phyloP scores from a whole-genome alignment of 2,329 filamentous ascomycete genomes.

The Helicocarpus griseus region DNA sequence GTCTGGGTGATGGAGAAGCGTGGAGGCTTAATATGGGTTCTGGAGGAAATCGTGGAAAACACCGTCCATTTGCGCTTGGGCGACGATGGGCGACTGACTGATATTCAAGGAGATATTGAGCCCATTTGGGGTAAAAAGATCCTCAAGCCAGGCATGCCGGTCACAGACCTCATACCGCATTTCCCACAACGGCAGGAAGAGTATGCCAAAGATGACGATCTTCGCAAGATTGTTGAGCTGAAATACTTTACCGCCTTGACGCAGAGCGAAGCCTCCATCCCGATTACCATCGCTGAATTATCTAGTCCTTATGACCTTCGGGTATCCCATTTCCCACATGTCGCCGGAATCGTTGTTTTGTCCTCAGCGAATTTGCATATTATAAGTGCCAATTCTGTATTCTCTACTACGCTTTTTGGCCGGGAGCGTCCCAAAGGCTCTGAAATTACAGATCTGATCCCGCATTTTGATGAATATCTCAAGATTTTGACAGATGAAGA shows the following conservation, averaged over 20 bases:
- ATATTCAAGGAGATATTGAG: constrained; percentile 63
- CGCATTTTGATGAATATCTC: constrained; percentile 76
- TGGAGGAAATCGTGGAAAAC: constrained; percentile 96
- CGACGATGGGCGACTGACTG: constrained; percentile 63
- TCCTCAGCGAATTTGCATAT: constrained; percentile 69
- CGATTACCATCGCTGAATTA: constrained; percentile 68
- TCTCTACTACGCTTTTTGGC: constrained; percentile 85
- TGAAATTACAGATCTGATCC: constrained; percentile 69
- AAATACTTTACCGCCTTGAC: constrained; percentile 81
- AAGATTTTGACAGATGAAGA: constrained; percentile 78
- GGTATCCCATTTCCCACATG: constrained; percentile 91
- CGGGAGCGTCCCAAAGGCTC: constrained; percentile 74
- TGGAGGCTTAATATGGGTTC: constrained; percentile 88
- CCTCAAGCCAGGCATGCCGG: constrained; percentile 58
- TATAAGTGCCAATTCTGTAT: constrained; percentile 88
- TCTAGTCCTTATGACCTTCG: constrained; percentile 62
- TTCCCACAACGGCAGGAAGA: constrained; percentile 64
- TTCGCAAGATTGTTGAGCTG: constrained; percentile 60
- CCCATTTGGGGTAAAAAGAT: constrained; percentile 75
- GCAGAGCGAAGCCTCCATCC: constrained; percentile 62
- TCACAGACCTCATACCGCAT: constrained; percentile 69
- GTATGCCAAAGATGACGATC: constrained; percentile 63
- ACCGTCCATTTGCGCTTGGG: constrained; percentile 68
- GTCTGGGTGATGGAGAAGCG: constrained; percentile 98
- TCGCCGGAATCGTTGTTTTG: constrained; percentile 91